Conservation (phyloP, 345 rosid genomes). For the Gynandropsis gynandra region DNA sequence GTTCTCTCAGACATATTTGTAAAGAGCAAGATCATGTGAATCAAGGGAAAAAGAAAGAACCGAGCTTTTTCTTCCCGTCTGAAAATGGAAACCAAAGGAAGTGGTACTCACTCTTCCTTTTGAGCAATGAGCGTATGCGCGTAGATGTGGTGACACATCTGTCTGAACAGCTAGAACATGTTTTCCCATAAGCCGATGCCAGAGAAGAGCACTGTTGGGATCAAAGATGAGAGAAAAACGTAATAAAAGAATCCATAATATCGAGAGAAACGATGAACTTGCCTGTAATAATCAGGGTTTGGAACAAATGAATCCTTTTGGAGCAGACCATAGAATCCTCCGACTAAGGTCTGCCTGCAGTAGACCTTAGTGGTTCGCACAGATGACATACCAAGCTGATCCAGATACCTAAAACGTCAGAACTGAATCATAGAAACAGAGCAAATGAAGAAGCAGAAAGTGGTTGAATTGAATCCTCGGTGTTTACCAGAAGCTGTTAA, state of each 20-base stretch:
- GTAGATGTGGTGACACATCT: conserved; percentile 52
- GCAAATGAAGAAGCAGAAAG: background rate
- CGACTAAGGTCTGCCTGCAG: conserved; percentile 89
- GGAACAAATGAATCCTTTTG: conserved; percentile 58
- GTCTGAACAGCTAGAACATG: conserved; percentile 54
- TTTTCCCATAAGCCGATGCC: conserved; percentile 98
- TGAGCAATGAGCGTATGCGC: conserved; percentile 84
- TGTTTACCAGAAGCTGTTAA: conserved; percentile 86
- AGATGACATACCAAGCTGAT: conserved; percentile 98
- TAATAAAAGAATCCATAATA: conserved; percentile 2
- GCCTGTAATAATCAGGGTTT: conserved; percentile 96
- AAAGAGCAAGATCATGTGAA: background rate
- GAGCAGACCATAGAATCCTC: conserved; percentile 88
- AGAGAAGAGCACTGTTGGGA: conserved; percentile 64
- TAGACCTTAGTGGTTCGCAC: conserved; percentile 87
- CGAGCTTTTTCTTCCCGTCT: background rate
- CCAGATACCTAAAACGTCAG: conserved; percentile 60
- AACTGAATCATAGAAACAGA: background rate
- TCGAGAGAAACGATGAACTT: conserved; percentile 20
- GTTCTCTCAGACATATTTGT: too few relatives aligned
- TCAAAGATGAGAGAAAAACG: conserved; percentile 2
- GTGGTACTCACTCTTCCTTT: conserved; percentile 76
- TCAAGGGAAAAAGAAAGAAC: background rate
- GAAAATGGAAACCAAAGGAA: conserved; percentile 7
- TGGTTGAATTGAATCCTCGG: background rate